Conservation (phyloP, 495 filamentous ascomycete species). For the Pseudoneurospora amorphoporcata region DNA sequence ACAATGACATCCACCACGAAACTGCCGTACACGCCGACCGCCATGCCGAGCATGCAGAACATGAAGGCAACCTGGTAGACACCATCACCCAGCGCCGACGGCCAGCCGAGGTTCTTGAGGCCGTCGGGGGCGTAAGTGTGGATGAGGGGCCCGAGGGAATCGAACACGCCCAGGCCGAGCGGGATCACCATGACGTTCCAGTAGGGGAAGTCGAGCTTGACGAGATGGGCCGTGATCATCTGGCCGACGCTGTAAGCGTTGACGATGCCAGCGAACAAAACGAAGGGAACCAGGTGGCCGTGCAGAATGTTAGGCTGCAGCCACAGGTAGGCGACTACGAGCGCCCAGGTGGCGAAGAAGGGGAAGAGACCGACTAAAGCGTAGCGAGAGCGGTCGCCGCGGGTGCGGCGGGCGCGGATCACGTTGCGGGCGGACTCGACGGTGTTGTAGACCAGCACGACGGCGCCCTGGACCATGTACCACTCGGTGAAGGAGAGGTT, state of each 20-base stretch:
- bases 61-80: constrained; percentile 78
- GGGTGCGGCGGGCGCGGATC: constrained; percentile 62
- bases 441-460: constrained; percentile 79
- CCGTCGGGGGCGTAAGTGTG: constrained; percentile 38
- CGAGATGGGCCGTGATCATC: constrained; percentile 89
- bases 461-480: constrained; percentile 83
- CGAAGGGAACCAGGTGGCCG: constrained; percentile 76
- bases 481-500: constrained; percentile 76
- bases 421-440: constrained; percentile 67
- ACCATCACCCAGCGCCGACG: constrained; percentile 59
- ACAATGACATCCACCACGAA: constrained; percentile 94
- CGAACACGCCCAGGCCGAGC: constrained; percentile 61
- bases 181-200: constrained; percentile 66
- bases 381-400: constrained; percentile 54
- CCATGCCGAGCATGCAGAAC: constrained; percentile 70
- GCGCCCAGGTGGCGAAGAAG: constrained; percentile 61
- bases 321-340: constrained; percentile 67
- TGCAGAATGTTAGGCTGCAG: constrained; percentile 75
- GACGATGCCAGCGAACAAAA: constrained; percentile 73
- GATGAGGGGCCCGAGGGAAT: constrained; percentile 61
- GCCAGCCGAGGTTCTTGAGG: constrained; percentile 56
- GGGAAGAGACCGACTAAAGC: constrained; percentile 76
- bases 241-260: constrained; percentile 91
- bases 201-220: constrained; percentile 76
- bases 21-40: constrained; percentile 82